A percentile compares a stretch with the other conserved stretches of the same genome.
phyloP scores from a whole-genome alignment of 306 rosid genomes.

The Hylodesmum podocarpum region DNA sequence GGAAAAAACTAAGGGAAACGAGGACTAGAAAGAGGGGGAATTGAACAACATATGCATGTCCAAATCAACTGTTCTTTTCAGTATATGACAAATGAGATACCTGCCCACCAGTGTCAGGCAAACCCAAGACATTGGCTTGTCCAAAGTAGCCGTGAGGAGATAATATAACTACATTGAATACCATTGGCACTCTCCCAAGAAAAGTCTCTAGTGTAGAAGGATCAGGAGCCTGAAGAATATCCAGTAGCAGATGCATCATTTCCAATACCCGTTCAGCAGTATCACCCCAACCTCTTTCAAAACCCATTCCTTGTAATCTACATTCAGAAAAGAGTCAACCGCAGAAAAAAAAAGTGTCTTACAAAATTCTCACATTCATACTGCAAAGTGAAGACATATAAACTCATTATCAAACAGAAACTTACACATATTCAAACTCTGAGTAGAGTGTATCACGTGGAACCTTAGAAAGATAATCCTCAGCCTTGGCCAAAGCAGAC shows the following conservation, averaged over 20 bases:
- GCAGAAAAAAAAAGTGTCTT: neutral
- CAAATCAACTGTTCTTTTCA: slow-evolving; percentile 7
- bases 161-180: slow-evolving; percentile 82
- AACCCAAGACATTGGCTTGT: slow-evolving; percentile 94
- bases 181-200: slow-evolving; percentile 93
- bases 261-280: slow-evolving; percentile 62
- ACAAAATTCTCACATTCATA: slow-evolving; percentile 3
- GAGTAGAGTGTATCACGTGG: slow-evolving; percentile 52
- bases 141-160: slow-evolving; percentile 96
- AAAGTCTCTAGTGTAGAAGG: slow-evolving; percentile 84
- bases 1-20: neutral
- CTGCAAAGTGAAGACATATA: neutral
- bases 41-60: neutral
- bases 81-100: slow-evolving; percentile 40
- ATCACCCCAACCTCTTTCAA: slow-evolving; percentile 96
- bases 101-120: slow-evolving; percentile 99
- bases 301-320: slow-evolving; percentile 91
- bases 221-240: slow-evolving; percentile 94
- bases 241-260: slow-evolving; percentile 80
- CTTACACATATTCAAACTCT: slow-evolving; percentile 84
- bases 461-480: slow-evolving; percentile 71
- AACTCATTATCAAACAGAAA: neutral
- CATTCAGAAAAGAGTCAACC: slow-evolving; percentile 18
- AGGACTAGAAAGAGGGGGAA: neutral
- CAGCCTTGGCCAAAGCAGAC: slow-evolving; percentile 72